phyloP scores from a whole-genome alignment of 176 grass and related monocot genomes.

The bread wheat (Triticum aestivum) region IWGSC_CS_RefSeq_v2.1 NC_057794.1:445941813-445942312 shows the following conservation, averaged over 20 bases:
- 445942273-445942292: no score
- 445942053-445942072: constrained; percentile 89
- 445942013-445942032: constrained; percentile 82
- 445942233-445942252: neutral
- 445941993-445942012: neutral
- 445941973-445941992: neutral
- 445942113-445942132: constrained; percentile 5
- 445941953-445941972: neutral
- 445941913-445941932: neutral
- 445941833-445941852: constrained; percentile 36
- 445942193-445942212: neutral
- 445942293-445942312: no score
- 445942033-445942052: constrained; percentile 77
- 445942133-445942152: neutral
- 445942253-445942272: no score
- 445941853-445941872: constrained; percentile 88
- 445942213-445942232: neutral
- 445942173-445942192: constrained; percentile 42
- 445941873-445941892: constrained; percentile 65
- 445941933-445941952: neutral
- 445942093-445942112: constrained; percentile 37
- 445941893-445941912: constrained; percentile 58
- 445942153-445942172: constrained; percentile 26
- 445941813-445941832: neutral
- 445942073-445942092: constrained; percentile 63